Evolutionary conservation across 2,329 filamentous ascomycete species (phyloP), one percentile per base, ranked within the genome.

Genomic region (Fusarium algeriense): DNA sequence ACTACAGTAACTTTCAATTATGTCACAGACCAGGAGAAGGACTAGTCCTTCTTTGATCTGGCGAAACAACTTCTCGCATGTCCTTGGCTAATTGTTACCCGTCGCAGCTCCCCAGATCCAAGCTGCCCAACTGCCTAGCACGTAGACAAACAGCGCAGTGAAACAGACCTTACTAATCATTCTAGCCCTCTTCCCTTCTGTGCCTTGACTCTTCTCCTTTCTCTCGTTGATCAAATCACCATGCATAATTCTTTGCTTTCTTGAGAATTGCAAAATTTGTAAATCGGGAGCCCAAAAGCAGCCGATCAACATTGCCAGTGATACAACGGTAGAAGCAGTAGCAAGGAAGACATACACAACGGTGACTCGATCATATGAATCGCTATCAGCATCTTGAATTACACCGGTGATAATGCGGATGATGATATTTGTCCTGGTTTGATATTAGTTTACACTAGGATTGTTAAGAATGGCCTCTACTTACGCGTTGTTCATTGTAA

Each of bases 391-490:
- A 17, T 52, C 49, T 12, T 52, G 49, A 2, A 28, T 40, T 6
- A 52, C 49, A 5, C 49, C 34, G 5, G 49, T 40, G 3, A 52
- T 52, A 17, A 52, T 52, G 0, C 49, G 49, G 2, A 40, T 52
- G 23, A 52, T 40, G 23, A 38, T 52, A 1, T 52, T 52, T 0
- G 48, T 52, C 0, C 48, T 50, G 6, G 0, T 13, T 4, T 8
- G 2, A 8, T 3, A 3, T 46, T 2, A 20, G 44, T 6, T n/a
- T 15, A 1, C 12, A 11, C 23, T 14, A 11, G 5, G 4, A 30
- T n/a, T 1, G 19, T 12, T 7, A 14, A 5, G 7, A 13, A 1
- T n/a, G 4, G 7, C 3, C 7, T 26, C 5, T 7, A 8, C 46
- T 20, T 10, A 52, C 49, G 49, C 49, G 2, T 52, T 52, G 1